Base-by-base conservation (phyloP, 163 green algal genomes). In the Prototheca wickerhamii region DNA sequence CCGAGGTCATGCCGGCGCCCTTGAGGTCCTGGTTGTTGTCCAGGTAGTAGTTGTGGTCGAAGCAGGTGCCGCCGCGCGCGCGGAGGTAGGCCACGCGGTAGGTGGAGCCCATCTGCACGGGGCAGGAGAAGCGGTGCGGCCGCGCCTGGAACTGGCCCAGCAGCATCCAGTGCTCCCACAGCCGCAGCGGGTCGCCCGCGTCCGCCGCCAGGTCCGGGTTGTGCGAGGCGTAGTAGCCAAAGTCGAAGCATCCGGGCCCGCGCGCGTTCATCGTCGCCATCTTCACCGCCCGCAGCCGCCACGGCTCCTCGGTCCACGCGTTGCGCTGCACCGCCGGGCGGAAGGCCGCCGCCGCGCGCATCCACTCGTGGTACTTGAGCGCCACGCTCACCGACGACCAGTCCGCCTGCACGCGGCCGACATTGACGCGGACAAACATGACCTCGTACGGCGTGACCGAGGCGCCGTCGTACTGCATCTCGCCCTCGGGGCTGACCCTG, bases 231-330 rank as follows among this genome's bases (percentile, higher is more conserved):
- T 78, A 78, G 34, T 53, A 78, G 8, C 46, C 23, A 17, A 78
- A 73, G n/a, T 78, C 71, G 56, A 78, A 78, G 71, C 71, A 78
- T 28, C 57, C 65, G 7, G 71, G 71, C 17, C 71, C 71, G 21
- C 71, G 60, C 3, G 60, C 32, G 28, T 78, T 78, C 55, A 69
- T 72, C 10, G 37, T 61, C 4, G 74, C 55, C 57, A 78, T 35
- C 29, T 64, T 57, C 31, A 67, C 51, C n/a, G 32, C 49, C 31
- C 61, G 61, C 18, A 58, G 18, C n/a, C 15, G n/a, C 65, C 60
- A 69, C 21, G 53, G 32, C 15, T 67, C 46, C 0, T 33, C 51
- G 21, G 69, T 63, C 57, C 52, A 73, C 3, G 40, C 52, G 61
- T 78, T 78, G 21, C 23, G 33, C 25, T 60, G 43, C 28, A 72